Base-by-base conservation (phyloP, 331 rosid genomes). In the Quercus tomentella region DNA sequence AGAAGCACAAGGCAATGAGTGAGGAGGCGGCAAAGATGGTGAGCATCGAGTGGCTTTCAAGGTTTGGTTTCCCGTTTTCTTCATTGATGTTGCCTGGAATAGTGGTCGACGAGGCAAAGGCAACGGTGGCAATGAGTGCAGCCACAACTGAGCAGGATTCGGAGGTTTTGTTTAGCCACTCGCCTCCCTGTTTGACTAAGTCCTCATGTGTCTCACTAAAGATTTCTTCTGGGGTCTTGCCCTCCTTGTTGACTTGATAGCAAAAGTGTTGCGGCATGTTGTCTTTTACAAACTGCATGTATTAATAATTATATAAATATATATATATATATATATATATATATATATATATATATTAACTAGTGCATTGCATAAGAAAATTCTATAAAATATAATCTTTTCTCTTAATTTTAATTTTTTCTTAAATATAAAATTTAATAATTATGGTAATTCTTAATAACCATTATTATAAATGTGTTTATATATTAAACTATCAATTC, bases 111-210 rank as follows among this genome's bases (percentile, higher is more conserved):
- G 91, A 80, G 73, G 91, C 83, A 14, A 84, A 89, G 43, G 90
- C 90, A 0, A 88, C 87, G 0, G 90, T 82, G 70, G 90, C 90
- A 7, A 90, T 73, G 26, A 90, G 76, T 30, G 89, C 88, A 4
- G 88, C 90, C 43, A 88, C 90, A 6, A 88, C 18, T 0, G 94
- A 88, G 83, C 91, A 86, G 1, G 94, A 84, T 43, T 81, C 77
- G 0, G 90, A 76, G 58, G 85, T 88, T 67, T 54, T 77, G 37
- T 58, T 80, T 1, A 90, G 86, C 94, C 91, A 90, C 2, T 76
- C 35, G 3, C 79, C 72, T 1, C 84, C 84, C 2, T 12, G 22
- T 56, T 56, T 55, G 16, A 82, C 23, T 0, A 82, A 84, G 0
- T 65, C 23, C 25, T 43, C 4, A 75, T 90, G 91, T 33, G 79